Conservation (phyloP, 768 basidiomycete genomes). For the Coprinopsis strossmayeri region DNA sequence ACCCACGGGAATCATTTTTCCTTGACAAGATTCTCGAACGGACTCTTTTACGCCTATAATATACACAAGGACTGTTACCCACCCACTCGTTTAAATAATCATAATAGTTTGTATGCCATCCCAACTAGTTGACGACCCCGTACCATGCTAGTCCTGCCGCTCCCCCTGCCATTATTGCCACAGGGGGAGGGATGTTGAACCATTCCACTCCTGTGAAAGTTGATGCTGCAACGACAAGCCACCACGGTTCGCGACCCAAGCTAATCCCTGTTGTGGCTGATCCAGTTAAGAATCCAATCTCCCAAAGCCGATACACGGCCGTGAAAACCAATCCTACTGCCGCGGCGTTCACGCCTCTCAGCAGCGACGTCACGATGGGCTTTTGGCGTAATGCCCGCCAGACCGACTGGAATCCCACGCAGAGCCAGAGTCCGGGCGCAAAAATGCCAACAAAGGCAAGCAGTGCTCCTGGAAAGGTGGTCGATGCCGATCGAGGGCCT, state of each 20-base stretch:
- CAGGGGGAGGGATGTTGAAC: conserved; percentile 32
- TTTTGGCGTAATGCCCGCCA: conserved; percentile 26
- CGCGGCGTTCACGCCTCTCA: conserved; percentile 35
- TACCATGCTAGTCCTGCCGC: conserved; percentile 38
- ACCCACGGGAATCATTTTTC: background rate
- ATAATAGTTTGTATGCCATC: no score
- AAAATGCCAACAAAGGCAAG: conserved; percentile 47
- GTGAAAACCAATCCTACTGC: conserved; percentile 37
- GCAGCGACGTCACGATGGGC: conserved; percentile 21
- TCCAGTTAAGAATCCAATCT: conserved; percentile 29
- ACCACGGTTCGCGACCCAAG: conserved; percentile 37
- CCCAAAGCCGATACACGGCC: conserved; percentile 33
- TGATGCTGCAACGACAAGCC: conserved; percentile 35
- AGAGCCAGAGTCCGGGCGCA: conserved; percentile 36
- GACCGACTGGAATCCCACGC: conserved; percentile 29
- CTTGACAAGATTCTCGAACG: background rate
- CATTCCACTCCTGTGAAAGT: conserved; percentile 36
- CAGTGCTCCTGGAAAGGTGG: conserved; percentile 33
- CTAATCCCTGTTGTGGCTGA: conserved; percentile 21
- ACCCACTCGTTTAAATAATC: no score
- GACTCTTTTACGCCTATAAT: background rate
- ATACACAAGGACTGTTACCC: background rate
- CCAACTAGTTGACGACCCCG: conserved; percentile 22
- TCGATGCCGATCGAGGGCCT: conserved; percentile 18
- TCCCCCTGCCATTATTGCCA: conserved; percentile 34